phyloP scores from a whole-genome alignment of 192 early-diverging fungal genomes.

The Lunasporangiospora selenospora region DNA sequence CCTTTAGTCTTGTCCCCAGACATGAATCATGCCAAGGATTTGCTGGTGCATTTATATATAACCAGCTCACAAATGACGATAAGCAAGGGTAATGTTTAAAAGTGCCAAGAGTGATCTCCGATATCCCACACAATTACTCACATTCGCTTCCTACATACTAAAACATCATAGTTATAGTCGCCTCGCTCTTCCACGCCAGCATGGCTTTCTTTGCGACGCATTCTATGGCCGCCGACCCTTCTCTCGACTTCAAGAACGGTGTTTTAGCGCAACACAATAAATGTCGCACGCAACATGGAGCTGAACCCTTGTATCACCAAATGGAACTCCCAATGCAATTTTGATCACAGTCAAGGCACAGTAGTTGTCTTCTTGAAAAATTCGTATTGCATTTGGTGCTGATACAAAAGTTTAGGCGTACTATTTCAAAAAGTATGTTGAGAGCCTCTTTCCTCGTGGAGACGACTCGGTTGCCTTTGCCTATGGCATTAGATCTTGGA shows the following conservation, averaged over 20 bases:
- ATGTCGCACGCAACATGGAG: slow-evolving; percentile 5
- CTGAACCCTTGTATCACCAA: slow-evolving; percentile 9
- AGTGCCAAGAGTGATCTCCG: too few relatives aligned
- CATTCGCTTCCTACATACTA: background rate
- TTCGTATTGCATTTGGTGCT: background rate
- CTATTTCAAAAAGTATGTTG: slow-evolving; percentile 5
- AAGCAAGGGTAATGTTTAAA: too few relatives aligned
- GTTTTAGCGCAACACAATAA: slow-evolving; percentile 3
- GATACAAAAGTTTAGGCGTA: too few relatives aligned
- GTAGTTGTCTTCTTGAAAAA: background rate
- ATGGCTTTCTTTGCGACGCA: slow-evolving; percentile 9
- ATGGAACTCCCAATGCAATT: slow-evolving; percentile 2
- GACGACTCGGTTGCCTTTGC: background rate
- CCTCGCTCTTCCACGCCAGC: slow-evolving; percentile 2
- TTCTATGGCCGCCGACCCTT: background rate
- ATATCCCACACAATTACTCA: too few relatives aligned
- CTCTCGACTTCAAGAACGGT: background rate
- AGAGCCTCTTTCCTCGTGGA: slow-evolving; percentile 2
- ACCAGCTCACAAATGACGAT: too few relatives aligned
- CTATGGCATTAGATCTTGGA: background rate
- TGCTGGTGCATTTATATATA: too few relatives aligned
- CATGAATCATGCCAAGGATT: too few relatives aligned
- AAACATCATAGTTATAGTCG: slow-evolving; percentile 3
- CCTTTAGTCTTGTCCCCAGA: too few relatives aligned
- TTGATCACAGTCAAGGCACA: background rate